Evolutionary conservation across 2,329 filamentous ascomycete genomes (phyloP).

Genomic region (Madurella fahalii): DNA sequence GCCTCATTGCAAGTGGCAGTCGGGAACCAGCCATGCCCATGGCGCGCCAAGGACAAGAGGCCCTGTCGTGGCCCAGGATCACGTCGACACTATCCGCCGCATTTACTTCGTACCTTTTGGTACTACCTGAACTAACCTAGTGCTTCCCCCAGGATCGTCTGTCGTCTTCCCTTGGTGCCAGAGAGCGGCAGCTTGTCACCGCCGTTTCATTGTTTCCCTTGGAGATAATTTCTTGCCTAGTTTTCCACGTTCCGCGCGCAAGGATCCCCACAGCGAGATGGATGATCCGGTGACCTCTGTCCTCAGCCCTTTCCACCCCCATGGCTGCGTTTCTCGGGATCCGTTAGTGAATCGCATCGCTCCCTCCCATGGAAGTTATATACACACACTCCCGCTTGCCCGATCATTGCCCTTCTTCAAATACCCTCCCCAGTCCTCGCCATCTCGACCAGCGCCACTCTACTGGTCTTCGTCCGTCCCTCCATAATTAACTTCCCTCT

Average conservation of each 20-base stretch:
- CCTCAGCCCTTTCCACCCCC: slow-evolving; percentile 25
- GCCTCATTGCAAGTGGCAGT: slow-evolving; percentile 3
- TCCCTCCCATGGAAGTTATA: slow-evolving; percentile 7
- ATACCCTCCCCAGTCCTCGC: slow-evolving; percentile 8
- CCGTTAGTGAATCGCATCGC: slow-evolving; percentile 17
- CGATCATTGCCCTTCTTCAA: slow-evolving; percentile 4
- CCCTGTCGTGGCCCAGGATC: slow-evolving; percentile 16
- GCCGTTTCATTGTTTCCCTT: slow-evolving; percentile 27
- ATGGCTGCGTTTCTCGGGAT: slow-evolving; percentile 19
- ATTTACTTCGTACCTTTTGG: slow-evolving; percentile 21
- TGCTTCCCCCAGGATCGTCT: slow-evolving; percentile 25
- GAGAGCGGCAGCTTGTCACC: slow-evolving; percentile 26
- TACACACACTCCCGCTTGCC: slow-evolving; percentile 12
- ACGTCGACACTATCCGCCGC: slow-evolving; percentile 19
- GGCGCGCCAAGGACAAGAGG: slow-evolving; percentile 13
- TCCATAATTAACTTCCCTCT: not conserved
- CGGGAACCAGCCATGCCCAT: slow-evolving; percentile 16
- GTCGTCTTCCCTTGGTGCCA: slow-evolving; percentile 16
- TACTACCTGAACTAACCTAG: slow-evolving; percentile 26
- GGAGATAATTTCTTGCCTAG: slow-evolving; percentile 24
- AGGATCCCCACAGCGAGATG: slow-evolving; percentile 27
- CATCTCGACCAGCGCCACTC: not conserved
- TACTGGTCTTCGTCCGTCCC: not conserved
- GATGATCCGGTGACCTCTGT: slow-evolving; percentile 28
- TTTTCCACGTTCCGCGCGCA: slow-evolving; percentile 17